Evolutionary conservation across 2,329 filamentous ascomycete species (phyloP).

Genomic region (Nigrograna mackinnonii): DNA sequence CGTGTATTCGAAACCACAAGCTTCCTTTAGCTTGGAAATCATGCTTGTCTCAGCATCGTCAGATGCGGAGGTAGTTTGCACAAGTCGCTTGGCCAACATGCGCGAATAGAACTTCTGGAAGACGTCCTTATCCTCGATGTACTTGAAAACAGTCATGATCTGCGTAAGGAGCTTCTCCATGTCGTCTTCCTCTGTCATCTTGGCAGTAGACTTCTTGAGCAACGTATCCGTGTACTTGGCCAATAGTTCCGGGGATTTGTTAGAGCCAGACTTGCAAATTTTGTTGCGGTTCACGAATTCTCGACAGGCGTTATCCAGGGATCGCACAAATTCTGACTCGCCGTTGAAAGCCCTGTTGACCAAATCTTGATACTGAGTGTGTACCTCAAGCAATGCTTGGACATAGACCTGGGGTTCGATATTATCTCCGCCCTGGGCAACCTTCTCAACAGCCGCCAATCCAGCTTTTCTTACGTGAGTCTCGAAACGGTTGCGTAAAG

Average conservation of each 20-base stretch:
- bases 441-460: slow-evolving; percentile 84
- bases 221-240: slow-evolving; percentile 95
- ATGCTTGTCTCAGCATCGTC: slow-evolving; percentile 98
- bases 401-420: slow-evolving; percentile 97
- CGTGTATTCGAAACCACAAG: slow-evolving; percentile 98
- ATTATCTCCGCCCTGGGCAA: slow-evolving; percentile 83
- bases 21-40: slow-evolving; percentile 99
- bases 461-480: slow-evolving; percentile 90
- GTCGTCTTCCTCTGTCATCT: slow-evolving; percentile 90
- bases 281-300: slow-evolving; percentile 99
- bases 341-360: slow-evolving; percentile 93
- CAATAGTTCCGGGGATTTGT: slow-evolving; percentile 90
- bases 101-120: slow-evolving; percentile 99
- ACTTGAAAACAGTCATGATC: slow-evolving; percentile 99
- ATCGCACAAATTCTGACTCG: slow-evolving; percentile 95
- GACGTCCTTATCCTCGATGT: slow-evolving; percentile 99
- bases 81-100: slow-evolving; percentile 91
- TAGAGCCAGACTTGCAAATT: slow-evolving; percentile 90
- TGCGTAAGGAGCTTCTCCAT: slow-evolving; percentile 85
- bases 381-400: slow-evolving; percentile 89
- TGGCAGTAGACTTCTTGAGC: slow-evolving; percentile 83
- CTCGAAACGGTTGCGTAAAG: slow-evolving; percentile 85
- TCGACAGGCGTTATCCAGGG: slow-evolving; percentile 92
- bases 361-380: slow-evolving; percentile 88
- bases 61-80: slow-evolving; percentile 92